Percentiles rank a stretch among this genome's conserved stretches.
Conservation (phyloP, 352 stramenopile genomes). For the Phytophthora melonis region DNA sequence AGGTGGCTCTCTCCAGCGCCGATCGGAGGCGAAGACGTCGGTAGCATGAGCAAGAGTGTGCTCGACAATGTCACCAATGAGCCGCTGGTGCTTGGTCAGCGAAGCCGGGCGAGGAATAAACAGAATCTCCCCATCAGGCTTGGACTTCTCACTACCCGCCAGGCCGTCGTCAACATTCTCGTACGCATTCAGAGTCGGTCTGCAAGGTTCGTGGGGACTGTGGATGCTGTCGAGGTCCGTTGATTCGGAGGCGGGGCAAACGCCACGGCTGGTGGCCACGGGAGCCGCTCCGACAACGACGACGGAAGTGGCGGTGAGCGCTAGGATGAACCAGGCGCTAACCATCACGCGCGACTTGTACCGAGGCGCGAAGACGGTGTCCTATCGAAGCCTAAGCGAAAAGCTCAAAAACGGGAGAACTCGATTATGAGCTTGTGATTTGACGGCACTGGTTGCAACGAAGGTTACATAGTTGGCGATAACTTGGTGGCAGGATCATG, state of each 20-base stretch:
- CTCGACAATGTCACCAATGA: constrained; percentile 13
- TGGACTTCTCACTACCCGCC: neutral
- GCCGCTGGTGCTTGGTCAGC: constrained; percentile 6
- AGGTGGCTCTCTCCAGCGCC: constrained; percentile 5
- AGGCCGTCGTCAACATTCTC: neutral
- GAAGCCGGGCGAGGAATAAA: constrained; percentile 20
- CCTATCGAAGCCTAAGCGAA: too few relatives aligned
- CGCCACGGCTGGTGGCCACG: neutral
- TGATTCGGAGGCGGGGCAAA: neutral
- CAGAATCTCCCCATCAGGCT: neutral
- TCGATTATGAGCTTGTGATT: too few relatives aligned
- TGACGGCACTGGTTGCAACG: too few relatives aligned
- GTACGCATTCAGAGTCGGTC: neutral
- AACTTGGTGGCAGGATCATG: too few relatives aligned
- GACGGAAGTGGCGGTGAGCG: neutral
- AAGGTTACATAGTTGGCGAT: too few relatives aligned
- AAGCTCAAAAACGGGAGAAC: too few relatives aligned
- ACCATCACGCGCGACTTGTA: neutral
- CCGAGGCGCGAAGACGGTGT: too few relatives aligned
- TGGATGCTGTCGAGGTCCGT: neutral
- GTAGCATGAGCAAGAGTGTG: neutral
- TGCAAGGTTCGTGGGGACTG: neutral
- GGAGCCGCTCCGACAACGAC: neutral
- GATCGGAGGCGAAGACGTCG: neutral
- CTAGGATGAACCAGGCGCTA: neutral